Base-by-base conservation (phyloP, 768 basidiomycete genomes). In the Exidia glandulosa region DNA sequence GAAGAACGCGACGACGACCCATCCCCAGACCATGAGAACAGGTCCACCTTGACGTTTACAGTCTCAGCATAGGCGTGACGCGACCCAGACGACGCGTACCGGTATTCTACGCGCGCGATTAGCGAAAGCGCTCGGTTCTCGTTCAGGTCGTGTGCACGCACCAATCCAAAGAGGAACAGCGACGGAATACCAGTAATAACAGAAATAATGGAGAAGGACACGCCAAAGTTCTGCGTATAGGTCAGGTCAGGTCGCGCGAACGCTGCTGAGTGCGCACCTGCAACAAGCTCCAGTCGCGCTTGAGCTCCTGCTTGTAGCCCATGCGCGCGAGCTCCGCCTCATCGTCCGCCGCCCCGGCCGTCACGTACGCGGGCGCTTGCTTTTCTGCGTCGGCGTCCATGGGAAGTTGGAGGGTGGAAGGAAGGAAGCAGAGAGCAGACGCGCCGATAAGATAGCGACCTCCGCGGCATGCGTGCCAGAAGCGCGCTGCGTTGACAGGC, bases 21-120 rank as follows among this genome's bases (percentile, higher is more conserved):
- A 88, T 19, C 85, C 84, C 84, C 85, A 87, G 0, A 85, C 84
- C 86, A 88, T 89, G 2, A 87, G 85, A 0, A 76, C 86, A 0
- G 86, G 86, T 7, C 87, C 87, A 45, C 87, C n/a, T n/a, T n/a
- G n/a, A n/a, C n/a, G n/a, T n/a, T n/a, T n/a, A n/a, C n/a, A n/a
- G n/a, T n/a, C n/a, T n/a, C n/a, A n/a, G n/a, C n/a, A n/a, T n/a
- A n/a, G n/a, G n/a, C n/a, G n/a, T n/a, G n/a, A n/a, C n/a, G n/a
- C n/a, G n/a, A n/a, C n/a, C n/a, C n/a, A n/a, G n/a, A n/a, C n/a
- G n/a, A n/a, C n/a, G n/a, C n/a, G n/a, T n/a, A n/a, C n/a, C 87
- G 0, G 86, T 88, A 54, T 81, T 85, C 83, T 88, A 48, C 60
- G 31, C 14, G 60, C 63, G 13, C 50, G 57, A n/a, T 57, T 57